Conservation (phyloP, 202 grass and related monocot genomes). For the Brachypodium distachyon region DNA sequence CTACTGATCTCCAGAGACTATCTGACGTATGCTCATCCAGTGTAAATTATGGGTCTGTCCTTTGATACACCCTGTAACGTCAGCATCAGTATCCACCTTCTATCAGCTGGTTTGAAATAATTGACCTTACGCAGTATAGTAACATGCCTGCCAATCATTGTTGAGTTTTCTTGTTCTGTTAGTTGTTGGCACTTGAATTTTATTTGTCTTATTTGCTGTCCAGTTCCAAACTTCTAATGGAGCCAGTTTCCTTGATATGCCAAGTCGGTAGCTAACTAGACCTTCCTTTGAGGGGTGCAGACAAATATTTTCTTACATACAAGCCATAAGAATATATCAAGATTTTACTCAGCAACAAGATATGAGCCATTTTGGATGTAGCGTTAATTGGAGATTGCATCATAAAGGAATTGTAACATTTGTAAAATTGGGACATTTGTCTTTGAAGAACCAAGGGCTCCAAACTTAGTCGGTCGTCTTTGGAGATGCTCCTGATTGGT, state of each 20-base stretch:
- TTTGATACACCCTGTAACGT: neutral
- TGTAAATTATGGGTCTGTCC: neutral
- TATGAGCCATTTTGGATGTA: neutral
- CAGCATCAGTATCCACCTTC: neutral
- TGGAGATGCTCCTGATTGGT: neutral
- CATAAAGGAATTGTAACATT: neutral
- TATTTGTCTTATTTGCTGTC: neutral
- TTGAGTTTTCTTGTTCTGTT: neutral
- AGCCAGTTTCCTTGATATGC: neutral
- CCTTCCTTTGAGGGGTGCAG: neutral
- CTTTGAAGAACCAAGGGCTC: neutral
- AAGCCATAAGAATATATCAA: neutral
- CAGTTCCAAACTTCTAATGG: neutral
- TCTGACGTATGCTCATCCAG: neutral
- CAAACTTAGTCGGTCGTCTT: neutral
- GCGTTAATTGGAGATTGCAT: neutral
- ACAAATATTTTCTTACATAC: neutral
- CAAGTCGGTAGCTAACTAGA: neutral
- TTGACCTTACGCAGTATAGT: neutral
- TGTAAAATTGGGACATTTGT: neutral
- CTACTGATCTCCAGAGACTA: neutral
- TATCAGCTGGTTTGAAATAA: neutral
- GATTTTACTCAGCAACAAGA: neutral
- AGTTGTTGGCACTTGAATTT: neutral
- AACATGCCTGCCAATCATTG: neutral